Evolutionary conservation across 305 asterid genomes (phyloP), one percentile per base, ranked within the genome.

Genomic region (Stenogyne calaminthoides): DNA sequence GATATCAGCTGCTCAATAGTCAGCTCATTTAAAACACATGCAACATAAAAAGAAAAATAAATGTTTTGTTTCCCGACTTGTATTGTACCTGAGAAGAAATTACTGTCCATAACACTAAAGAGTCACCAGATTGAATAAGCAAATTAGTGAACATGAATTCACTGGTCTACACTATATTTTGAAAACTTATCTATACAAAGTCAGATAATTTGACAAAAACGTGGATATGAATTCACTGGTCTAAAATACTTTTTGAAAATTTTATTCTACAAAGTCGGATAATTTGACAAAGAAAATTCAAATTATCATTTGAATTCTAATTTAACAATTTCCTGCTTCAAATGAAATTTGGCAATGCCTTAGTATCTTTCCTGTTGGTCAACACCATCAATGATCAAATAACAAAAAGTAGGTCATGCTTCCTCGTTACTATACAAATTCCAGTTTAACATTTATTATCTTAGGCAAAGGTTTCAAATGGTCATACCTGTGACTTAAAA

Each of bases 401-500:
- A 72, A 60, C 57, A 25, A 20, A 6, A 69, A 32, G 58, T 69
- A 25, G 44, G 51, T 36, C 69, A 46, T 18, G 57, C 61, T 42
- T 47, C 46, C 72, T 46, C 52, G 70, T 20, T 44, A 52, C 51
- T 55, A 51, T 25, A 32, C 61, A 64, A 62, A 49, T 55, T 71
- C 60, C 15, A n/a, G 18, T 55, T 27, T 36, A 34, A 57, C 66
- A 57, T 75, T 51, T 69, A 58, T 54, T 51, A 18, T 68, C 59
- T 69, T 18, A 69, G 47, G 19, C n/a, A 71, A 59, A 69, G 52
- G 78, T 27, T 54, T 20, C 65, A 66, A 55, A 67, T 49, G 65
- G 42, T 20, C 80, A 61, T 81, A 94, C 99, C 97, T 87, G 95
- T 7, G 97, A 88, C 76, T 87, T 82, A 70, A 92, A 94, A 32